Percentiles rank a stretch among this genome's conserved stretches.
phyloP scores from a whole-genome alignment of 2,329 filamentous ascomycete species.

The Geosmithia putterillii region DNA sequence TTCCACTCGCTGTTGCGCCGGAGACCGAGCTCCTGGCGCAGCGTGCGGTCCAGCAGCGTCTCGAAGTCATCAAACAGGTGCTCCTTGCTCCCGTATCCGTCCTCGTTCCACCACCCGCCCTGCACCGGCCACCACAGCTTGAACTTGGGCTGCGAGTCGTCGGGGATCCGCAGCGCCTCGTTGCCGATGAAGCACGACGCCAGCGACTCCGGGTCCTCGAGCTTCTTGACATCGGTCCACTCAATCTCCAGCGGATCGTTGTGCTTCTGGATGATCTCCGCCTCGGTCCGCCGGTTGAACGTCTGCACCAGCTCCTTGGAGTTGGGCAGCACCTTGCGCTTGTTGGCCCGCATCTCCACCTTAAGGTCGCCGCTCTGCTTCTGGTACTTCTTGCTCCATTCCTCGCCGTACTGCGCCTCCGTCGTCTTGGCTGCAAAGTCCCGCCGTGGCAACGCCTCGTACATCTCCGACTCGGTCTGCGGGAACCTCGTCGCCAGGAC shows the following conservation, averaged over 20 bases:
- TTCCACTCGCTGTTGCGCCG: slow-evolving; percentile 68
- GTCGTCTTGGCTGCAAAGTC: slow-evolving; percentile 49
- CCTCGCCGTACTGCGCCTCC: slow-evolving; percentile 81
- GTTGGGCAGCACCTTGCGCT: slow-evolving; percentile 91
- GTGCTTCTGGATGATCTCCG: slow-evolving; percentile 83
- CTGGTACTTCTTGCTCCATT: slow-evolving; percentile 62
- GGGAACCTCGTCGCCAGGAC: slow-evolving; percentile 70
- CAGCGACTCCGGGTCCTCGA: slow-evolving; percentile 50
- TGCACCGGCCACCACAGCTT: slow-evolving; percentile 88
- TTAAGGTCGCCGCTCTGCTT: slow-evolving; percentile 82
- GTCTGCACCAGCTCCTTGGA: slow-evolving; percentile 93
- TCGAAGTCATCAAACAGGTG: slow-evolving; percentile 80
- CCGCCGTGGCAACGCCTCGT: slow-evolving; percentile 63
- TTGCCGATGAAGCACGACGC: slow-evolving; percentile 65
- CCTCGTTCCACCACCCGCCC: slow-evolving; percentile 79
- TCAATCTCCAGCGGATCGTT: slow-evolving; percentile 91
- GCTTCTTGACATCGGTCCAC: slow-evolving; percentile 71
- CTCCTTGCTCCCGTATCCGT: slow-evolving; percentile 70
- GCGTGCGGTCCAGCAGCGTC: slow-evolving; percentile 72
- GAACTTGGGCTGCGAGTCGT: slow-evolving; percentile 79
- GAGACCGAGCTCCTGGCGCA: slow-evolving; percentile 73
- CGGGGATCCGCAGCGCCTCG: slow-evolving; percentile 74
- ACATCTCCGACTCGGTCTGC: slow-evolving; percentile 72
- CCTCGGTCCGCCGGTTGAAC: slow-evolving; percentile 74
- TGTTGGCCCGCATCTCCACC: slow-evolving; percentile 81